Evolutionary conservation across 2,329 filamentous ascomycete genomes (phyloP).

Genomic region (Venturiaceae sp.): DNA sequence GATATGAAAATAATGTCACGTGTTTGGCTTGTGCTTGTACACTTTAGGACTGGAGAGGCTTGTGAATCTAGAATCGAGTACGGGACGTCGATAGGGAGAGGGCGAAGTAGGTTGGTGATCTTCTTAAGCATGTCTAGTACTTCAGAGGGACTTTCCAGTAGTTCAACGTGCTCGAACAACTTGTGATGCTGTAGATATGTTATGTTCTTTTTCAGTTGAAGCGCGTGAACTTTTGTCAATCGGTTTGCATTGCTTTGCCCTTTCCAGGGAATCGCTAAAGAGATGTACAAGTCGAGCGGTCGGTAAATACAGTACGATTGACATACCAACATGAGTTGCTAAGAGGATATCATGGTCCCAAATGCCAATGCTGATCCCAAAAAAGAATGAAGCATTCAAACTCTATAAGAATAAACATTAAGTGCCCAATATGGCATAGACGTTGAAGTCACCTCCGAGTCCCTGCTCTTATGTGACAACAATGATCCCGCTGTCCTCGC

Average conservation of each 20-base stretch:
- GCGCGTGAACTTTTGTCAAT: not conserved
- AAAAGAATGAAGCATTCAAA: not conserved
- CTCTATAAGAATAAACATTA: not conserved
- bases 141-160: no score
- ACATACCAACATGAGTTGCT: not conserved
- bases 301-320: not conserved
- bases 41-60: no score
- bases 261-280: not conserved
- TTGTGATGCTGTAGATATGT: no score
- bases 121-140: no score
- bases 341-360: not conserved
- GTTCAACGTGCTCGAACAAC: no score
- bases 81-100: no score
- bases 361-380: not conserved
- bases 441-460: not conserved
- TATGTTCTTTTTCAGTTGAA: no score
- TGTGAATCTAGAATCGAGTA: no score
- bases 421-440: not conserved
- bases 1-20: no score
- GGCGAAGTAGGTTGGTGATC: no score
- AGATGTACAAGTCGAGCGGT: not conserved
- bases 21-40: no score
- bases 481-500: not conserved
- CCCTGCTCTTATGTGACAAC: not conserved
- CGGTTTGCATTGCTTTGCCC: not conserved